Conservation (phyloP, 495 filamentous ascomycete species). For the Tuber borchii region DNA sequence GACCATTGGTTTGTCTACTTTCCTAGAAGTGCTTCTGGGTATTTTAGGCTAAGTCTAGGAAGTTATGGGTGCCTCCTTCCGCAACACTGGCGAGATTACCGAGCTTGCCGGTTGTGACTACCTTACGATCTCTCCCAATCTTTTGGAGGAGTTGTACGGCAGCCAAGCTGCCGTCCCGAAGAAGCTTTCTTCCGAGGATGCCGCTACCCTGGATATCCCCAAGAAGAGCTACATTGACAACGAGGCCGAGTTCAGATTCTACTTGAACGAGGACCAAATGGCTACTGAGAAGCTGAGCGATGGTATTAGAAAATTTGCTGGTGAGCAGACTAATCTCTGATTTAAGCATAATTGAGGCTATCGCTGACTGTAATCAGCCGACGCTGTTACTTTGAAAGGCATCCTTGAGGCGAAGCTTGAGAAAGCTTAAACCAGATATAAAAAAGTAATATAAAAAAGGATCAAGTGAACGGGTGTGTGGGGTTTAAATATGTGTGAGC, state of each 20-base stretch:
- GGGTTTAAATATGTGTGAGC: not conserved
- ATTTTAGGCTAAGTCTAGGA: constrained; percentile 41
- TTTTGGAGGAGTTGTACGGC: constrained; percentile 89
- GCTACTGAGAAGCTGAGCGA: constrained; percentile 96
- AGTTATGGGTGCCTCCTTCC: constrained; percentile 99
- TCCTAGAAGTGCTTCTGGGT: not conserved
- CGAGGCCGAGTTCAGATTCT: constrained; percentile 90
- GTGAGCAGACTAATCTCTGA: constrained; percentile 17
- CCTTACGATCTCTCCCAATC: constrained; percentile 92
- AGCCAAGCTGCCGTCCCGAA: constrained; percentile 69
- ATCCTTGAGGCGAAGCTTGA: constrained; percentile 70
- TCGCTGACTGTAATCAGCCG: constrained; percentile 49
- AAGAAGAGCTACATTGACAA: constrained; percentile 87
- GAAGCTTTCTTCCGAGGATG: constrained; percentile 75
- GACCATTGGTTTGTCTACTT: constrained; percentile 48
- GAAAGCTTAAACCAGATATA: not conserved
- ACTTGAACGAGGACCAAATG: constrained; percentile 99
- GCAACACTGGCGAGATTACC: constrained; percentile 89
- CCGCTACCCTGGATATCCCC: constrained; percentile 62
- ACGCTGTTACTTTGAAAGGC: constrained; percentile 86
- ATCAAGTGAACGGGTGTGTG: not conserved
- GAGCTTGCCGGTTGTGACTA: constrained; percentile 98
- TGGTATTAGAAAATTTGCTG: constrained; percentile 96
- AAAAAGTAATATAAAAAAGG: not conserved
- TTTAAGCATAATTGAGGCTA: not conserved